A percentile compares a stretch with the other conserved stretches of the same genome.
Evolutionary conservation across 441 rosid species (phyloP).

Genomic region (Metrosideros polymorpha): DNA sequence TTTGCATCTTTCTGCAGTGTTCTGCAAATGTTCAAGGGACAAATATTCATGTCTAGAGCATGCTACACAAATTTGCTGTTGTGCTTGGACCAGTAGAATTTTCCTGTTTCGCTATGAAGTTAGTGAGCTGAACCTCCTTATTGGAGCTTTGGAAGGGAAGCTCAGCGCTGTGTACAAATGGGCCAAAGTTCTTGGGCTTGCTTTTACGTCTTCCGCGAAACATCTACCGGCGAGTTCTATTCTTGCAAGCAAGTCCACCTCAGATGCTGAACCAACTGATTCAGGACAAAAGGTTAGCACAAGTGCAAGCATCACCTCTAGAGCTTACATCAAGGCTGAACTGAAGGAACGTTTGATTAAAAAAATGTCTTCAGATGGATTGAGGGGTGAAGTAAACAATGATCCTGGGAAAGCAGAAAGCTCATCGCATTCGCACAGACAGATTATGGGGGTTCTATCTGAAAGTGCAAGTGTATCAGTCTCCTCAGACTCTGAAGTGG

Average conservation of each 20-base stretch:
- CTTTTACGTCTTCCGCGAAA: conserved; percentile 37
- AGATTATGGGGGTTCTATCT: not conserved
- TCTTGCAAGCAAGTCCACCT: not conserved
- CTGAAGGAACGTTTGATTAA: not conserved
- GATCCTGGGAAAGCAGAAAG: not conserved
- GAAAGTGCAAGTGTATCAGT: not conserved
- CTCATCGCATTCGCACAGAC: not conserved
- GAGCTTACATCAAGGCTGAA: not conserved
- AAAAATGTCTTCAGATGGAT: not conserved
- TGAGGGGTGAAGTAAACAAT: not conserved
- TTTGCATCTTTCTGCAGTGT: conserved; percentile 97
- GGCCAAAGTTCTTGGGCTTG: conserved; percentile 94
- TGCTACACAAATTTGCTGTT: conserved; percentile 78
- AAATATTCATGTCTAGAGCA: conserved; percentile 91
- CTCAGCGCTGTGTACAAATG: conserved; percentile 88
- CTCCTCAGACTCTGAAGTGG: not conserved
- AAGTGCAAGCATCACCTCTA: not conserved
- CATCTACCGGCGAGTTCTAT: not conserved
- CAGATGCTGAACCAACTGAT: not conserved
- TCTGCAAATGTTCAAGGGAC: conserved; percentile 89
- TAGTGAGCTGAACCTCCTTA: conserved; percentile 75
- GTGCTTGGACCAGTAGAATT: conserved; percentile 58
- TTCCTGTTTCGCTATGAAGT: conserved; percentile 84
- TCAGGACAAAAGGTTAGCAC: not conserved
- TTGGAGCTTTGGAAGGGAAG: conserved; percentile 97